Conservation (phyloP, 345 rosid genomes). For the Acer campestre region DNA sequence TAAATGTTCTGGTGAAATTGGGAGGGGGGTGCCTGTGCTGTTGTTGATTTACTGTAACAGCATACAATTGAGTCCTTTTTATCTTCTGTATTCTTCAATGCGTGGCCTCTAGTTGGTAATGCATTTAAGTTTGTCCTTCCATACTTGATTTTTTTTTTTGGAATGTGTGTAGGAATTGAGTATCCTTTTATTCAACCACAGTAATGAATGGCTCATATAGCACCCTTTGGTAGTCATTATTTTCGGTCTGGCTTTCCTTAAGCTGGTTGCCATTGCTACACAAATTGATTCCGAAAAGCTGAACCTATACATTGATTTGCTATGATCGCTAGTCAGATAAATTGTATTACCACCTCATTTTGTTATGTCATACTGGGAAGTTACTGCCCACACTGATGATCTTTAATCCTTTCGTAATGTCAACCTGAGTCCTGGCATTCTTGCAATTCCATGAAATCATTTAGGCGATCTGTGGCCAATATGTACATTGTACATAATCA, state of each 20-base stretch:
- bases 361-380: no score
- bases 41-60: not conserved
- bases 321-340: not conserved
- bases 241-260: not conserved
- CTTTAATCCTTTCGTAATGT: not conserved
- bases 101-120: not conserved
- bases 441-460: not conserved
- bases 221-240: not conserved
- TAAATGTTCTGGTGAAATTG: not conserved
- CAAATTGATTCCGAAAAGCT: not conserved
- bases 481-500: no score
- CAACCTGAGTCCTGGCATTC: not conserved
- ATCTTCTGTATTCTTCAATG: not conserved
- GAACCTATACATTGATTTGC: not conserved
- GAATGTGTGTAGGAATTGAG: not conserved
- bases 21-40: not conserved
- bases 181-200: not conserved
- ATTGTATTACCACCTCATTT: not conserved
- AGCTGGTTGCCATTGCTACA: not conserved
- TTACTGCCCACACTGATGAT: not conserved
- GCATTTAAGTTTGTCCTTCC: not conserved
- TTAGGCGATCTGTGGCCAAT: not conserved
- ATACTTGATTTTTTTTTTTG: not conserved
- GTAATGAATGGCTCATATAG: not conserved
- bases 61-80: not conserved